Evolutionary conservation across 225 moss, liverwort and hornwort genomes (phyloP).

Genomic region (Rhytidiadelphus loreus): DNA sequence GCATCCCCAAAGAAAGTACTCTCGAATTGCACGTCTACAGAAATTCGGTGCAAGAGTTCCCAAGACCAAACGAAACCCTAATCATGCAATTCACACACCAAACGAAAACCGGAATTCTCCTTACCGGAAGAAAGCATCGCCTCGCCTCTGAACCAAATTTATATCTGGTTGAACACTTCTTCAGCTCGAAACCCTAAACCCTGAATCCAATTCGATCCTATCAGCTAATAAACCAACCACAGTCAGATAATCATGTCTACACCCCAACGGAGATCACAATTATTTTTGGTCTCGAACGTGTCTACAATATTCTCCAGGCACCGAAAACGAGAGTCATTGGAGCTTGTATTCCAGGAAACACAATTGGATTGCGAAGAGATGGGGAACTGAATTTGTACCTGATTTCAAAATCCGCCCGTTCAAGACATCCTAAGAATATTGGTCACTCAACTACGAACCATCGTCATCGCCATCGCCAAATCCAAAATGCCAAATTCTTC

Average conservation of each 20-base stretch:
- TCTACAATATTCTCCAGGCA: background rate
- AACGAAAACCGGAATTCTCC: background rate
- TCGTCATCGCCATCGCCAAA: background rate
- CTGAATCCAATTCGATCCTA: background rate
- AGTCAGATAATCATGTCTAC: background rate
- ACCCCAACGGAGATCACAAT: background rate
- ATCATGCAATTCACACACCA: background rate
- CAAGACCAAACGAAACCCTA: background rate
- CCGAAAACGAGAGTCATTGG: background rate
- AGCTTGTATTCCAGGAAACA: background rate
- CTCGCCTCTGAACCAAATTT: background rate
- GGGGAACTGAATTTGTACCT: background rate
- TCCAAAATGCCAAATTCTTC: background rate
- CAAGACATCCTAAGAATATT: background rate
- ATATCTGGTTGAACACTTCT: background rate
- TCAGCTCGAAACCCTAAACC: background rate
- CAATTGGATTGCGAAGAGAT: background rate
- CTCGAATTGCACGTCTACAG: background rate
- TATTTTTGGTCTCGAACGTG: background rate
- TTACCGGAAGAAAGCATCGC: background rate
- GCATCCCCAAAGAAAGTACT: background rate
- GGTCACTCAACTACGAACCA: background rate
- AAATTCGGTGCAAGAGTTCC: background rate
- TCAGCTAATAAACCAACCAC: background rate
- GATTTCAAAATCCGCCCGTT: background rate